Percentiles rank a stretch among this genome's conserved stretches.
Conservation (phyloP, 225 moss, liverwort and hornwort genomes). For the Sphagnum tenellum region DNA sequence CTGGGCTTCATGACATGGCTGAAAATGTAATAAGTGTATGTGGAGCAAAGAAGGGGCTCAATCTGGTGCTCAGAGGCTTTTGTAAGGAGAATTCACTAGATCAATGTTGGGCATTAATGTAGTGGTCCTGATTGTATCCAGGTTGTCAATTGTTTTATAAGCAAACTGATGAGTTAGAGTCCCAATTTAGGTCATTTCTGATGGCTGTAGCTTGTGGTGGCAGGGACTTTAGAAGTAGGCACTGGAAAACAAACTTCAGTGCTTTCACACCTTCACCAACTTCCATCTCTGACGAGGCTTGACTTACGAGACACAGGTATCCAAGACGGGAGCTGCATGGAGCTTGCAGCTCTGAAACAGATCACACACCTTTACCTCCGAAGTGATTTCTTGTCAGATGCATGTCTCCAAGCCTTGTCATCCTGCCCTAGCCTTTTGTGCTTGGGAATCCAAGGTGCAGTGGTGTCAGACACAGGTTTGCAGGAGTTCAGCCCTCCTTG, state of each 20-base stretch:
- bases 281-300: constrained; percentile 30
- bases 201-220: constrained; percentile 11
- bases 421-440: constrained; percentile 29
- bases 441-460: constrained; percentile 31
- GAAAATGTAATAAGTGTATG: no score
- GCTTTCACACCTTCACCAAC: constrained; percentile 27
- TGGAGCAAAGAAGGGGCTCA: no score
- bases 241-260: constrained; percentile 13
- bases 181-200: no score
- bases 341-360: constrained; percentile 24
- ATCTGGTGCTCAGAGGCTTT: no score
- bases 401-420: constrained; percentile 33
- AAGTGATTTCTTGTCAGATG: constrained; percentile 34
- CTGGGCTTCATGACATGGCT: no score
- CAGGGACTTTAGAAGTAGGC: constrained; percentile 13
- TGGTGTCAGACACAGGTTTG: constrained; percentile 29
- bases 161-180: no score
- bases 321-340: constrained; percentile 20
- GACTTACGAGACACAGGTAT: constrained; percentile 29
- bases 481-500: constrained; percentile 24
- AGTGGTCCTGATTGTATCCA: no score
- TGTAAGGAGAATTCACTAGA: no score
- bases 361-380: constrained; percentile 38
- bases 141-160: no score
- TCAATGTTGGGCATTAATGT: no score